Base-by-base conservation (phyloP, 768 basidiomycete genomes). In the Leccinum uliginosum region DNA sequence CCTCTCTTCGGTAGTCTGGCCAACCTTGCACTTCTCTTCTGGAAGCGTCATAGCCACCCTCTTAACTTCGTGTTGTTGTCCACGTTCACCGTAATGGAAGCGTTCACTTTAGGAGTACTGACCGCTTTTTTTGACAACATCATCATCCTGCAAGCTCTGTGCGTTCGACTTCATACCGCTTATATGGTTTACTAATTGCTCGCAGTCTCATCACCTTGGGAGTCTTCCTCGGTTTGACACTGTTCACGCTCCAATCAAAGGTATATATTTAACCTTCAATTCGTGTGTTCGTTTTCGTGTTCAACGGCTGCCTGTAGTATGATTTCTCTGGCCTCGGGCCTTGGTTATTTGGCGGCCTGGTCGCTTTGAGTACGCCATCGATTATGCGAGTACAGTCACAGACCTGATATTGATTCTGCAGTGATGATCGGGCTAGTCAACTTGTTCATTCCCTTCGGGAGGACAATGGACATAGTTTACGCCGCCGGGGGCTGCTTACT, bases 221-320 rank as follows among this genome's bases (percentile, higher is more conserved):
- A 14, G 87, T 98, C 46, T 98, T 99, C 81, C 72, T 93, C 40
- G 97, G 95, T 6, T 74, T 99, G 59, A 98, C 95, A 0, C 71
- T 98, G 52, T 98, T 97, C 77, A 98, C 97, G 1, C 78, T 97
- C 70, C 94, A 96, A 71, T 91, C 90, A 56, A 96, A 96, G 80
- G 90, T 89, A 59, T 19, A 77, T 53, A 14, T 27, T 19, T 58
- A 12, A 29, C 38, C 21, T 54, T 44, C 30, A 14, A 44, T 58
- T 6, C 14, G 11, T 32, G 17, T n/a, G 12, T 32, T 30, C 17
- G 12, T 46, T 24, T 38, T 50, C 17, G 15, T 38, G 23, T 38
- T 49, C 6, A 49, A 57, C 59, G 12, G 46, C 40, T 40, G 3
- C 15, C 35, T 57, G 35, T 62, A 92, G 89, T 97, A 93, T 73